Conservation (phyloP, 495 filamentous ascomycete genomes). For the Hyaloscypha variabilis region DNA sequence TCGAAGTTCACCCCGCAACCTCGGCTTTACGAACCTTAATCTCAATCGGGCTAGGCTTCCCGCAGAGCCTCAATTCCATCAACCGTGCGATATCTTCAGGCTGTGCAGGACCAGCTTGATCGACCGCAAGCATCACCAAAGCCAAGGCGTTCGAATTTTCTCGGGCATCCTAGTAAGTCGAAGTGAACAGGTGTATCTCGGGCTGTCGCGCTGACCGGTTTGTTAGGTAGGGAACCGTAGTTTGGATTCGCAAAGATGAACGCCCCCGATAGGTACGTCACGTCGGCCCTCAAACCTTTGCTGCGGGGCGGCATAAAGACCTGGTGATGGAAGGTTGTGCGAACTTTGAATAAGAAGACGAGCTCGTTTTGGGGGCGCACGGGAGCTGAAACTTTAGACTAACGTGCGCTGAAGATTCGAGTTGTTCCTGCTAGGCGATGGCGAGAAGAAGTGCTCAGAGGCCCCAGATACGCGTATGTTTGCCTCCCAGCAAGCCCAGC, state of each 20-base stretch:
- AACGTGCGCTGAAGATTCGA: conserved; percentile 69
- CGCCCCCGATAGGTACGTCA: conserved; percentile 31
- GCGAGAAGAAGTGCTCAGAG: conserved; percentile 91
- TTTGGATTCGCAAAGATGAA: conserved; percentile 26
- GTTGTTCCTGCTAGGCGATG: conserved; percentile 79
- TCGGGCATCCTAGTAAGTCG: neutral
- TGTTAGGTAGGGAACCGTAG: neutral
- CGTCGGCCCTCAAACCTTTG: neutral
- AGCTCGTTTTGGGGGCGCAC: neutral
- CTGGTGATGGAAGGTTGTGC: neutral
- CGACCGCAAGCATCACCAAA: neutral
- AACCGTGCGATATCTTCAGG: neutral
- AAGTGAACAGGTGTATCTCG: neutral
- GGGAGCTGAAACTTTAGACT: neutral
- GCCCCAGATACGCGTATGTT: conserved; percentile 81
- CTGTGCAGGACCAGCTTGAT: neutral
- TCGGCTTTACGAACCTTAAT: neutral
- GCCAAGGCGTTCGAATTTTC: neutral
- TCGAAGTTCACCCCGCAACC: conserved; percentile 11
- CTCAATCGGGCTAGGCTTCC: conserved; percentile 13
- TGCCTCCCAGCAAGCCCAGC: neutral
- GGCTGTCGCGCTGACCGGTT: neutral
- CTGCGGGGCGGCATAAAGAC: neutral
- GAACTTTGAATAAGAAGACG: neutral
- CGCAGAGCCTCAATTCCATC: conserved; percentile 14